Evolutionary conservation across 1,284 basidiomycete genomes (phyloP).

Genomic region (Erythrobasidium hasegawianum): DNA sequence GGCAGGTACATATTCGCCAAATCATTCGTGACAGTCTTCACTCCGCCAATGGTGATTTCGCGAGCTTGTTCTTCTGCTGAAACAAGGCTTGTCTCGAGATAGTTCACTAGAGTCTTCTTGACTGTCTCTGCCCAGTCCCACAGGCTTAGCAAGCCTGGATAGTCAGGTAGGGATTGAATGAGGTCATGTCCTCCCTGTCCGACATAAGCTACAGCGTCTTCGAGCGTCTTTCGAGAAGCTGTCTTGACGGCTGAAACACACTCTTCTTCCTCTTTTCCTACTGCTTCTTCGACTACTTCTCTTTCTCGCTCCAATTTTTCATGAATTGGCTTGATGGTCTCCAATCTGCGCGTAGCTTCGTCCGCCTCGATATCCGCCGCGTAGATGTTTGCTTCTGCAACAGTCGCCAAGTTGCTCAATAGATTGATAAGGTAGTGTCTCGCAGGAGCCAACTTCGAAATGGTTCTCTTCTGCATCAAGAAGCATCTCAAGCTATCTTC

Average conservation of each 20-base stretch:
- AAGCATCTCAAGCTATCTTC: constrained; percentile 92
- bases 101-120: constrained; percentile 68
- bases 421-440: constrained; percentile 88
- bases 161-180: constrained; percentile 66
- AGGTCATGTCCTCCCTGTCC: not conserved
- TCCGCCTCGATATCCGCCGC: constrained; percentile 78
- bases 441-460: constrained; percentile 94
- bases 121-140: constrained; percentile 89
- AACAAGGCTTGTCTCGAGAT: constrained; percentile 76
- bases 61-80: constrained; percentile 82
- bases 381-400: constrained; percentile 79
- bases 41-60: constrained; percentile 63
- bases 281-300: constrained; percentile 69
- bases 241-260: constrained; percentile 60
- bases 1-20: constrained; percentile 79
- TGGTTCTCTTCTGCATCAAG: constrained; percentile 88
- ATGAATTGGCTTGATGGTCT: constrained; percentile 70
- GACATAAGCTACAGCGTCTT: constrained; percentile 53
- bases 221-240: constrained; percentile 54
- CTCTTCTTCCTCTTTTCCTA: constrained; percentile 77
- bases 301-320: constrained; percentile 76
- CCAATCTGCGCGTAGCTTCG: constrained; percentile 67
- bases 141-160: constrained; percentile 78
- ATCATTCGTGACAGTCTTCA: constrained; percentile 61
- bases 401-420: constrained; percentile 79